Conservation (phyloP, 306 rosid genomes). For the Cicer chorassanicum region DNA sequence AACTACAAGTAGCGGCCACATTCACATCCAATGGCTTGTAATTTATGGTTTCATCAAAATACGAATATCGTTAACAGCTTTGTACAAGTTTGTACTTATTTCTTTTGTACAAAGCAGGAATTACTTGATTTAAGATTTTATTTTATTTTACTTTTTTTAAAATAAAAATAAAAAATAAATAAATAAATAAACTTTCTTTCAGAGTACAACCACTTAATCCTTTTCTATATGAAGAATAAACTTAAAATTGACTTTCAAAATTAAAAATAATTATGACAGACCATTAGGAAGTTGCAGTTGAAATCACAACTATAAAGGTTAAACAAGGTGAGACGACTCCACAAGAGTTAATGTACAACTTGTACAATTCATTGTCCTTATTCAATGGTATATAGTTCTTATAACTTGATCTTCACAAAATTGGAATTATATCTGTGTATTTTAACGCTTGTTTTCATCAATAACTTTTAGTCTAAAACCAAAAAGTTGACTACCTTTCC, state of each 20-base stretch:
- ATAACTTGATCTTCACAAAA: not conserved
- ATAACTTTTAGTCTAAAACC: not conserved
- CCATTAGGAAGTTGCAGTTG: conserved; percentile 31
- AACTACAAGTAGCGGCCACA: conserved; percentile 10
- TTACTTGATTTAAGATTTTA: not conserved
- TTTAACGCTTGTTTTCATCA: conserved; percentile 27
- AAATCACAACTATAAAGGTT: conserved; percentile 8
- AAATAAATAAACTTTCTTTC: not conserved
- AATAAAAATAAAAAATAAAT: not conserved
- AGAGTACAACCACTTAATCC: not conserved
- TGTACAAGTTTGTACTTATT: not conserved
- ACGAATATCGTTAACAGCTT: not conserved
- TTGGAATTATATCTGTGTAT: not conserved
- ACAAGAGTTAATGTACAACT: conserved; percentile 14
- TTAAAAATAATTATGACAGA: conserved; percentile 1
- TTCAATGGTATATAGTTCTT: conserved; percentile 28
- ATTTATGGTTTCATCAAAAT: conserved; percentile 13
- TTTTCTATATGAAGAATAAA: not conserved
- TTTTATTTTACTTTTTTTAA: too few species aligned
- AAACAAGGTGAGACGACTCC: not conserved
- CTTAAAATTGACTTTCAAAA: not conserved
- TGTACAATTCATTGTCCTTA: conserved; percentile 25
- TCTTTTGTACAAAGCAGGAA: conserved; percentile 16
- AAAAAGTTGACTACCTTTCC: conserved; percentile 13
- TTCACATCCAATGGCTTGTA: conserved; percentile 13